A percentile compares a stretch with the other conserved stretches of the same genome.
phyloP scores from a whole-genome alignment of 768 basidiomycete species.

The Mycena polygramma region DNA sequence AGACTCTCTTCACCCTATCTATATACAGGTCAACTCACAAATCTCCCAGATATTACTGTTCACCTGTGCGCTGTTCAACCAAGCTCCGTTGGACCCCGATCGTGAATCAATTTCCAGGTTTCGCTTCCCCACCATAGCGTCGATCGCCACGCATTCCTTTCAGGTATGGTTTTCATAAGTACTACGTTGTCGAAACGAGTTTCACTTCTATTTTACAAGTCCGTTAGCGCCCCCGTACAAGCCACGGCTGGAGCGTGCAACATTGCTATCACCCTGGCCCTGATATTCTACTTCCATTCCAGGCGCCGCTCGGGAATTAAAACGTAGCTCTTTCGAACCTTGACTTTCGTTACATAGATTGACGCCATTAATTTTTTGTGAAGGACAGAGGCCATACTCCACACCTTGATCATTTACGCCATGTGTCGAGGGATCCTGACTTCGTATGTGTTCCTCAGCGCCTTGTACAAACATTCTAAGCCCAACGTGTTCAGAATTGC shows the following conservation, averaged over 20 bases:
- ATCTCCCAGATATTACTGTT: conserved; percentile 4
- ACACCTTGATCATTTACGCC: conserved; percentile 18
- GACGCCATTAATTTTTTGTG: neutral
- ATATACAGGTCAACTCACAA: no score
- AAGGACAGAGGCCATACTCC: conserved; percentile 26
- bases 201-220: no score
- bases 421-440: conserved; percentile 27
- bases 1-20: neutral
- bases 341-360: no score
- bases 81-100: neutral
- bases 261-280: conserved; percentile 19
- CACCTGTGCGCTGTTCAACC: conserved; percentile 7
- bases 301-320: conserved; percentile 8
- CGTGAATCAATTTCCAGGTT: conserved; percentile 15
- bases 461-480: neutral
- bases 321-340: no score
- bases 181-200: no score
- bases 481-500: conserved; percentile 7
- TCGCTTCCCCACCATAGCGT: conserved; percentile 17
- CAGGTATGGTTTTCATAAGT: neutral
- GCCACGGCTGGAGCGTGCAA: conserved; percentile 30
- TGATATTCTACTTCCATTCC: conserved; percentile 25
- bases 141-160: conserved; percentile 1
- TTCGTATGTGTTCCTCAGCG: conserved; percentile 4
- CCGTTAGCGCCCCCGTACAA: conserved; percentile 27